Base-by-base conservation (phyloP, 352 stramenopile species). In the Blastocystis sp. region DNA sequence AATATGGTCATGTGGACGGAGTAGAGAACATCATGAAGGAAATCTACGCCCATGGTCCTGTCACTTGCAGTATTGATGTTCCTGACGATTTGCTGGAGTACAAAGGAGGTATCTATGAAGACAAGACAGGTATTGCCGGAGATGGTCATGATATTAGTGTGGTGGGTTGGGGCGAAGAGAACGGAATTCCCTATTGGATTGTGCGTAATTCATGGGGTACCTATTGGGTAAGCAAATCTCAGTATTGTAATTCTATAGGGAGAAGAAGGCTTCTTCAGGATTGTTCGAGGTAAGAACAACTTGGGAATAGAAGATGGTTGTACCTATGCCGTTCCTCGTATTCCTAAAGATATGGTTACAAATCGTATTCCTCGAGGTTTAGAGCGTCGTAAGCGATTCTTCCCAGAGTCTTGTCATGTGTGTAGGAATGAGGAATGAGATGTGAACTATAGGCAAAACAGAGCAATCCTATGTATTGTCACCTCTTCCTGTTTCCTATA, bases 1-100 rank as follows among this genome's bases (percentile, higher is more conserved):
- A 98, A 90, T 97, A 95, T 89, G 95, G 95, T 57, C 92, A 91
- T 21, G 95, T 94, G 35, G 90, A 93, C 16, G 94, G 94, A 24
- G 92, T 96, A 73, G 58, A 94, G 63, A 91, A 96, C 83, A 97
- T 98, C 91, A 97, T 97, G 92, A 92, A 93, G 6, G 95, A 98
- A 91, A 97, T 98, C 77, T 97, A 95, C 78, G 93, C 92, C 29
- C 94, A 95, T 52, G 95, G 95, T 0, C 94, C 95, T 0, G 95
- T 98, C 66, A 93, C 93, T 3, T 97, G 94, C 88, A 94, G 91
- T 54, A 94, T 88, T 52, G 59, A 56, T 88, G 71, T 87, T 83
- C 58, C 61, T 52, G 19, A 88, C 75, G 65, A 89, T 90, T 27
- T 88, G 94, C 11, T 87, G 92, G 91, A 96, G 71, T 98, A 98